Percentiles rank a stretch among this genome's conserved stretches.
Conservation (phyloP, 2,329 filamentous ascomycete genomes). For the Rugonectria rugulosa region DNA sequence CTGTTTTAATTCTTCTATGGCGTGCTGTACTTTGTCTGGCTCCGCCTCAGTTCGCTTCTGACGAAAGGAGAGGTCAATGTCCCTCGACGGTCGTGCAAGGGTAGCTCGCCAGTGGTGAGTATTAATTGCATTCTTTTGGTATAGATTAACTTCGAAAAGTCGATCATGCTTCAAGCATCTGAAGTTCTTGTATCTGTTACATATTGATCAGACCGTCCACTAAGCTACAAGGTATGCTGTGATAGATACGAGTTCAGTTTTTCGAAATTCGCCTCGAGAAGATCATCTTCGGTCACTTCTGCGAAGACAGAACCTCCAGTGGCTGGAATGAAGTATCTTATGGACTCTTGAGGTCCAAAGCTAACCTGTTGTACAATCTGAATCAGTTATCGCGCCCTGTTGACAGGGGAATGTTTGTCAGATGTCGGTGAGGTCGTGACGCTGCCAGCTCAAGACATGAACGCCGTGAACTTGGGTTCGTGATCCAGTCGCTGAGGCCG, state of each 20-base stretch:
- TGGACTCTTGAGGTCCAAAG: background rate
- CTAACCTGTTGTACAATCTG: background rate
- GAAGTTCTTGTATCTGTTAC: background rate
- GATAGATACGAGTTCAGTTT: background rate
- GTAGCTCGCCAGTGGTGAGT: background rate
- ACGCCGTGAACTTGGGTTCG: background rate
- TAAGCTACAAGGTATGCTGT: background rate
- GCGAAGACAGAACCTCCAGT: background rate
- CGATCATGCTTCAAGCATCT: background rate
- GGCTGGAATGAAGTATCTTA: background rate
- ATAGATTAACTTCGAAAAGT: background rate
- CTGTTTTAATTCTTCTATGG: background rate
- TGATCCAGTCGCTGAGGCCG: background rate
- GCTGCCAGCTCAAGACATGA: background rate
- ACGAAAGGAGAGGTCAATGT: background rate
- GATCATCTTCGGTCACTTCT: background rate
- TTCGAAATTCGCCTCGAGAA: background rate
- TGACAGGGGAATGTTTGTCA: background rate
- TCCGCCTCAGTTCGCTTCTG: background rate
- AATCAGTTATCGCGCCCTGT: background rate
- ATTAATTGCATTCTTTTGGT: background rate
- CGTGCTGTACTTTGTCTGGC: background rate
- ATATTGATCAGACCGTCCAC: background rate
- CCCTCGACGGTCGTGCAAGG: background rate
- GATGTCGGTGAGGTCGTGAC: background rate